A percentile compares a stretch with the other conserved stretches of the same genome.
These are phyloP conservation scores for Claviceps lovelessii DNA, from an alignment of 2,329 filamentous ascomycete genomes.

Conservation along the genomic window DNA sequence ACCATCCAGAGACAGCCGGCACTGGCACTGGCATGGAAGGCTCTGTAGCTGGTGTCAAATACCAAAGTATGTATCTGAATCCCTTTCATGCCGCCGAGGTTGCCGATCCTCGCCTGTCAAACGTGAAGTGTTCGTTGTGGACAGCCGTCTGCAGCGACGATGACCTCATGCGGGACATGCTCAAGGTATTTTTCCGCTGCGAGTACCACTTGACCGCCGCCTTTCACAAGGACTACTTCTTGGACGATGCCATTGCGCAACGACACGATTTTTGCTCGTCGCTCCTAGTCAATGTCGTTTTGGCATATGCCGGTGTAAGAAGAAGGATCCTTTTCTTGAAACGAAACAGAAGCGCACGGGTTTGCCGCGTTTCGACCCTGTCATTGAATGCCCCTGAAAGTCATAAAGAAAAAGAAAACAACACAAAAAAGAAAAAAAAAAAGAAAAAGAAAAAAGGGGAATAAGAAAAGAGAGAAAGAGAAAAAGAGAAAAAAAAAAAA, in stretches of 20 bases:
- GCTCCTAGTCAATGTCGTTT: conserved; percentile 24
- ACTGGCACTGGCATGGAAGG: background rate
- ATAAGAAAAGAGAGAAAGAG: too few species aligned
- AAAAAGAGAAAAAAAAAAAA: background rate
- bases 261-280: conserved; percentile 22
- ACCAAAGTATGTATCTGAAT: conserved; percentile 16
- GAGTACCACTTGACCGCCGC: conserved; percentile 22
- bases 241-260: conserved; percentile 22
- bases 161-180: conserved; percentile 19
- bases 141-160: conserved; percentile 22
- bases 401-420: background rate
- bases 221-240: conserved; percentile 26
- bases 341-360: conserved; percentile 1
- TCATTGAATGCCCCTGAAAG: background rate
- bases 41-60: background rate
- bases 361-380: background rate
- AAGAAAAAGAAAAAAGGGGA: background rate
- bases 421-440: background rate
- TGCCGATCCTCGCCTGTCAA: conserved; percentile 18
- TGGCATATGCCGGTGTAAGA: conserved; percentile 23
- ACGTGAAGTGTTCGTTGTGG: conserved; percentile 20
- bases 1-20: background rate
- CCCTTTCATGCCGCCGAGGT: conserved; percentile 23
- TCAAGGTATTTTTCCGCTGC: conserved; percentile 16
- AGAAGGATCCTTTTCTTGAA: conserved; percentile 1